Evolutionary conservation across 1,139 yeast genomes (phyloP), one percentile per base, ranked within the genome.

Genomic region (Nakaseomyces nivariensis): DNA sequence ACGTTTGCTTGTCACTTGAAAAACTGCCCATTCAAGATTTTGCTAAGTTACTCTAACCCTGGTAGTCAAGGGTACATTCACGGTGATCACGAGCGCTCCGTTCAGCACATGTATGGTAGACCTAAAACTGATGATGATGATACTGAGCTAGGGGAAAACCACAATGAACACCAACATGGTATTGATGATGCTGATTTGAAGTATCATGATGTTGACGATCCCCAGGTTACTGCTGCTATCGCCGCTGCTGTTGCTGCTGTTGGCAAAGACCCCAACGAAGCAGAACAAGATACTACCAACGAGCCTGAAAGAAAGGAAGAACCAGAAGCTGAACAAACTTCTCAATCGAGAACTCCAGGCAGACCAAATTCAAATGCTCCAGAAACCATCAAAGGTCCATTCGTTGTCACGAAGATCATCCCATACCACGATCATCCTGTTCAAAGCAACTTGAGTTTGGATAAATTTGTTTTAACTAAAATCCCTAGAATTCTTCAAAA

Each of bases 1-100:
- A 65, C 69, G 43, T 65, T 62, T 53, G 67, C 68, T 40, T 65
- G 69, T 48, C 67, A 64, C 52, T 48, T 63, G 48, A 64, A 63
- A 49, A 55, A 57, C 48, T 65, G 69, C 49, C 64, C 65, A 7
- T 65, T 65, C 48, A 64, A 62, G 49, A 61, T 65, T 22, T 48
- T 64, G 49, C 48, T 65, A 36, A 63, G 68, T 50, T 62, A 61
- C 48, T 57, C 58, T 42, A 60, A 61, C 26, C 31, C 27, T 13
- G 36, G 25, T 4, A 29, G 38, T 24, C 40, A 44, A 22, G 36
- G 38, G n/a, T 31, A 13, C 11, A 34, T 41, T 22, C 40, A 38
- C 25, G 34, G 34, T 44, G 43, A 46, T 31, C 38, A 38, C 8
- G 42, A 38, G 11, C 42, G 42, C 13, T 24, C 42, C 4, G 44